Base-by-base conservation (phyloP, 345 rosid genomes). In the Luvunga scandens region DNA sequence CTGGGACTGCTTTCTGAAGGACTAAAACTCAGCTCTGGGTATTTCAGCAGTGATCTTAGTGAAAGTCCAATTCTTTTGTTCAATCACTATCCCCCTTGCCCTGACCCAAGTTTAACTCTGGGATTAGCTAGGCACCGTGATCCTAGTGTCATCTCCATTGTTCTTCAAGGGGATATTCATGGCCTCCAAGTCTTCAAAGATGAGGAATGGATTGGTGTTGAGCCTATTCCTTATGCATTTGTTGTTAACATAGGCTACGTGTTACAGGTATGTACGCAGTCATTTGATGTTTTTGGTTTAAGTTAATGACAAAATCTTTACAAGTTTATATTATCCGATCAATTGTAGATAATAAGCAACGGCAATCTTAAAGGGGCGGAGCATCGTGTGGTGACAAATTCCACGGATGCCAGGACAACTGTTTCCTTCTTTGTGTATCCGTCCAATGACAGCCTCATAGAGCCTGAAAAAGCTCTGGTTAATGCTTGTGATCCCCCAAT, bases 371-470 rank as follows among this genome's bases (percentile, higher is more conserved):
- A 73, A 14, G 75, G 86, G 12, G 86, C 78, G 3, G 84, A 80
- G 7, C 86, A 83, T 65, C 72, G 86, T 9, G 86, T 55, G 1
- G 83, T 81, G 78, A 85, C 88, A 31, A 80, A 83, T 67, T 39
- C 85, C 4, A 78, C 62, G 6, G 70, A 42, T 18, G 73, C 88
- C 22, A 28, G 86, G 76, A 81, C 84, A 14, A 75, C 83, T 1
- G 79, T 66, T 34, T 77, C 79, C 4, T 79, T 78, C 28, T 83
- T 85, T 16, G 34, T 80, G 9, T 28, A 53, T 73, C 81, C 88
- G 2, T 33, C 55, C 0, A 48, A 31, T 16, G 83, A 84, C 4
- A 27, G 73, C 72, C n/a, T 81, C 13, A 56, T 85, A 48, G 79
- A 83, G 14, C 86, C 86, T 0, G 88, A 81, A 6, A 72, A 79